Percentiles rank a stretch among this genome's conserved stretches.
Evolutionary conservation across 768 basidiomycete genomes (phyloP).

Genomic region (Tricholomella constricta): DNA sequence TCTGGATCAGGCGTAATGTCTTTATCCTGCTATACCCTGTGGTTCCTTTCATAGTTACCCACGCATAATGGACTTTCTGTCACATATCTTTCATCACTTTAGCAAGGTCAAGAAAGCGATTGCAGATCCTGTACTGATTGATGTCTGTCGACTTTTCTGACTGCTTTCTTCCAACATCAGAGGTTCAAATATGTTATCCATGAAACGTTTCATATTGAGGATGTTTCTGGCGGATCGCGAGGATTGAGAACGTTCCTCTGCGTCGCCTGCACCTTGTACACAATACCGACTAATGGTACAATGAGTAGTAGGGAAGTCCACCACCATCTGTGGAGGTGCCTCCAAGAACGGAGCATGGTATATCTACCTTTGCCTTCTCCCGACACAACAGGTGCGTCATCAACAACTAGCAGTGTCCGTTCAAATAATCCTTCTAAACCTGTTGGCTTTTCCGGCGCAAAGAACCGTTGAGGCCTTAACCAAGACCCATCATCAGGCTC

Average conservation of each 20-base stretch:
- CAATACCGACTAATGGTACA: constrained; percentile 27
- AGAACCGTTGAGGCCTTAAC: constrained; percentile 74
- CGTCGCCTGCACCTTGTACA: constrained; percentile 25
- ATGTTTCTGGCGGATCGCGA: constrained; percentile 4
- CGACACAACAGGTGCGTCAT: constrained; percentile 34
- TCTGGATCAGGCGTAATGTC: constrained; percentile 3
- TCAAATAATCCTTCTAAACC: constrained; percentile 74
- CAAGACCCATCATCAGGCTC: constrained; percentile 43
- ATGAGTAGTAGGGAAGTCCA: constrained; percentile 35
- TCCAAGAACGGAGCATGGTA: not conserved
- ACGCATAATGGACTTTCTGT: constrained; percentile 6
- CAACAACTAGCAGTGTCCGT: constrained; percentile 52
- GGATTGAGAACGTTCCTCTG: constrained; percentile 6
- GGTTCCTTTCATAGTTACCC: constrained; percentile 2
- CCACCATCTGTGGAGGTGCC: constrained; percentile 36
- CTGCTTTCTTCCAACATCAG: too few species aligned
- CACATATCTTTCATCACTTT: not conserved
- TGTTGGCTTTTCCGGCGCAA: constrained; percentile 76
- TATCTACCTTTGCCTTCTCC: not conserved
- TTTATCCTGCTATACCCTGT: constrained; percentile 14
- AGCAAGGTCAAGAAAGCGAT: too few species aligned
- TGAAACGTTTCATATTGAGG: constrained; percentile 4
- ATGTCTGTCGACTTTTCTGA: too few species aligned
- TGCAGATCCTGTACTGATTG: too few species aligned
- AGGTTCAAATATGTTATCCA: not conserved